Conservation (phyloP, 805 yeast genomes). For the Wickerhamomyces rabaulensis region DNA sequence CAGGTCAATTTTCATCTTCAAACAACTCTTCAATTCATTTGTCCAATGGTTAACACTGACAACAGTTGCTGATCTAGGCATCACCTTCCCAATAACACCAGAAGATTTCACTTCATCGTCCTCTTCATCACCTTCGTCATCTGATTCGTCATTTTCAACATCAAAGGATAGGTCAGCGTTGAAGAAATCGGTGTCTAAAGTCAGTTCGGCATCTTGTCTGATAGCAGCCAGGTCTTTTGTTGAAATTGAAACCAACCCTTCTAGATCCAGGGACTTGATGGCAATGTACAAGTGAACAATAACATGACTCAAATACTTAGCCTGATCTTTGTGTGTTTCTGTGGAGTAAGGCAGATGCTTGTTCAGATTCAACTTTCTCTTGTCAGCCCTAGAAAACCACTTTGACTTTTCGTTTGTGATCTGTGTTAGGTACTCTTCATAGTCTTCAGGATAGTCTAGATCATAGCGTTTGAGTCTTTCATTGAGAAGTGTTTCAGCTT, state of each 20-base stretch:
- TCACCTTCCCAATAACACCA: conserved; percentile 50
- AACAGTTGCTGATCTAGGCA: conserved; percentile 66
- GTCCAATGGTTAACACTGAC: conserved; percentile 82
- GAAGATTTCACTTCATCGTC: conserved; percentile 33
- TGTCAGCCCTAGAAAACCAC: conserved; percentile 33
- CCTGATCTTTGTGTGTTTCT: conserved; percentile 64
- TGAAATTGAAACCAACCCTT: conserved; percentile 61
- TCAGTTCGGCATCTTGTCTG: conserved; percentile 37
- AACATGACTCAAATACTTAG: conserved; percentile 73
- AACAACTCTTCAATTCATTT: conserved; percentile 72
- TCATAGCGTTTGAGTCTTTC: conserved; percentile 36
- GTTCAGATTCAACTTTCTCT: conserved; percentile 27
- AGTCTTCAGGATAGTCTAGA: conserved; percentile 47
- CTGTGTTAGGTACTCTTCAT: conserved; percentile 25
- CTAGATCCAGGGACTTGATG: conserved; percentile 65
- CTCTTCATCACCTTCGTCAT: conserved; percentile 34
- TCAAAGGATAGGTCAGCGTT: conserved; percentile 32
- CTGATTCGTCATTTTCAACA: conserved; percentile 33
- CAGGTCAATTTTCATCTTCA: conserved; percentile 72
- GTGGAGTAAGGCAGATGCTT: conserved; percentile 65
- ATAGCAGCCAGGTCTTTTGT: conserved; percentile 58
- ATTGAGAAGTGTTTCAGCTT: conserved; percentile 19
- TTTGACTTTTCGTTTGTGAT: conserved; percentile 30
- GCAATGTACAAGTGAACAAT: conserved; percentile 76
- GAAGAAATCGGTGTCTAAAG: conserved; percentile 49